Conservation (phyloP, 345 rosid genomes). For the Zanthoxylum bungeanum region DNA sequence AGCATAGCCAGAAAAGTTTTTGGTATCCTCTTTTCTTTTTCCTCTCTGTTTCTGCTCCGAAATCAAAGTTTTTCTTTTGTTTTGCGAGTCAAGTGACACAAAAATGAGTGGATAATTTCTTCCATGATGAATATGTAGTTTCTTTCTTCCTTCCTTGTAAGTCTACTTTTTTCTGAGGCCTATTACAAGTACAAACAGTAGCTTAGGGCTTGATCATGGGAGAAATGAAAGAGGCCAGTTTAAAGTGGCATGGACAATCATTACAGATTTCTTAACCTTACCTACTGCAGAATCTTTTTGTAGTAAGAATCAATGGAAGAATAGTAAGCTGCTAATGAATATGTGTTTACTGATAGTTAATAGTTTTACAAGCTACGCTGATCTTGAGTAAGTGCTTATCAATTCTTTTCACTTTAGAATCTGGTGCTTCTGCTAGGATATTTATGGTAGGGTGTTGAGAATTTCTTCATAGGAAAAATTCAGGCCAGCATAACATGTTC, state of each 20-base stretch:
- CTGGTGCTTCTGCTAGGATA: background rate
- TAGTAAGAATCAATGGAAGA: background rate
- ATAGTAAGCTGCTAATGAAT: background rate
- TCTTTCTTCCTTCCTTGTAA: background rate
- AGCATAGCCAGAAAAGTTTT: slow-evolving; percentile 82
- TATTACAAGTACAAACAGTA: too few relatives aligned
- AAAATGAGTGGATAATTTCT: background rate
- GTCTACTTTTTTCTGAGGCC: too few relatives aligned
- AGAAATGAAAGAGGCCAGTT: background rate
- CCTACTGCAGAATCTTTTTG: background rate
- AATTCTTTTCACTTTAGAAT: background rate
- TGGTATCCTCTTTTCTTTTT: slow-evolving; percentile 41
- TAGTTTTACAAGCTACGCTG: too few relatives aligned
- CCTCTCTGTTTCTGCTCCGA: background rate
- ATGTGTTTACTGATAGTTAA: background rate
- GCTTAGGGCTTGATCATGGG: background rate
- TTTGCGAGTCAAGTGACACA: background rate
- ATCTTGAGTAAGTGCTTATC: background rate
- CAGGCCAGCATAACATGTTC: slow-evolving; percentile 5
- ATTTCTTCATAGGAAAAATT: background rate
- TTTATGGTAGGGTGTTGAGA: slow-evolving; percentile 4
- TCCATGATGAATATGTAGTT: background rate
- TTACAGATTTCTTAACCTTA: background rate
- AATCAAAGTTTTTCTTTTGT: background rate
- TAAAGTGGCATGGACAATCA: background rate